Base-by-base conservation (phyloP, 1,284 basidiomycete genomes). In the Phylloporus sp. region DNA sequence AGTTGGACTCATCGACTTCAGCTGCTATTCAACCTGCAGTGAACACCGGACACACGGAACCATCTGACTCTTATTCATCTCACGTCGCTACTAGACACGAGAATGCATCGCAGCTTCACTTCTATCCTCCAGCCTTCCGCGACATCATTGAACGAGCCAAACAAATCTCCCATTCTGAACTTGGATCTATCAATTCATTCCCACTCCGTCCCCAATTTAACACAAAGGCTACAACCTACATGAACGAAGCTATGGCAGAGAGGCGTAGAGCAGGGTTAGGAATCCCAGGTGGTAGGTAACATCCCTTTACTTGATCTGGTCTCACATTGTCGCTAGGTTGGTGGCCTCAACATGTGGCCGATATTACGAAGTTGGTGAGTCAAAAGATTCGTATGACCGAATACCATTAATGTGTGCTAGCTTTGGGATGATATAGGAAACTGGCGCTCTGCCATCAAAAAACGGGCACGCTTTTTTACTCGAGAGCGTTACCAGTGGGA, bases 401-500 rank as follows among this genome's bases (percentile, higher is more conserved):
- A 37, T 17, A 14, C 11, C 19, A 12, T 43, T 43, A 43, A 43
- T 17, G 4, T 4, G 17, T 25, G 14, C 19, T 10, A 64, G 63
- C 27, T 58, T 3, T 64, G 63, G 63, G 43, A 64, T 7, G 63
- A 64, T n/a, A n/a, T n/a, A n/a, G n/a, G n/a, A n/a, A n/a, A n/a
- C n/a, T n/a, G n/a, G n/a, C n/a, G n/a, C n/a, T n/a, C n/a, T n/a
- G n/a, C n/a, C n/a, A n/a, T n/a, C n/a, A n/a, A n/a, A n/a, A n/a
- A n/a, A n/a, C n/a, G n/a, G n/a, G n/a, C n/a, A n/a, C n/a, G n/a
- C n/a, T n/a, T n/a, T n/a, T n/a, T n/a, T n/a, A n/a, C n/a, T n/a
- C n/a, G n/a, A n/a, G n/a, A n/a, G n/a, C n/a, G n/a, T n/a, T n/a
- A n/a, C n/a, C n/a, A n/a, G n/a, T n/a, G n/a, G n/a, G n/a, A n/a